These are phyloP conservation scores for Colletotrichum trifolii DNA, from an alignment of 2,329 filamentous ascomycete genomes.

Conservation along the genomic window DNA sequence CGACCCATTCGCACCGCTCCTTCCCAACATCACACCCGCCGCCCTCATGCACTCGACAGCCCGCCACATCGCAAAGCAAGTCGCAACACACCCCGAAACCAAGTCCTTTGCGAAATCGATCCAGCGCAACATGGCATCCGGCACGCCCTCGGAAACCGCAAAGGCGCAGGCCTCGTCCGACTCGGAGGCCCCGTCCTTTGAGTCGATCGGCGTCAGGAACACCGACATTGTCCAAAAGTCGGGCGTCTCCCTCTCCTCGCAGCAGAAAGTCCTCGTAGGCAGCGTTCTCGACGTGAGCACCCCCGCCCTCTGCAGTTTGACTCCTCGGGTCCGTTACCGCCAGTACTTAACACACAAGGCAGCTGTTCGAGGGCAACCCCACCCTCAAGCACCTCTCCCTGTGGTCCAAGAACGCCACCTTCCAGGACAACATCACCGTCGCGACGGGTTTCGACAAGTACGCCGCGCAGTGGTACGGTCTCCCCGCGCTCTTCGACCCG, in stretches of 20 bases:
- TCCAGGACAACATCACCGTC: conserved; percentile 68
- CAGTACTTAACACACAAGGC: background rate
- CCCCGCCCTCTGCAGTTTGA: no score
- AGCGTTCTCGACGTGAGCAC: conserved; percentile 65
- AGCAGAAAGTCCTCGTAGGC: conserved; percentile 66
- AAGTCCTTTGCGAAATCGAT: conserved; percentile 28
- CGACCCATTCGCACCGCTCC: fast-evolving
- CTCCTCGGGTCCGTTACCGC: no score
- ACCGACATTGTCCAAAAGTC: conserved; percentile 63
- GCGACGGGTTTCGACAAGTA: conserved; percentile 65
- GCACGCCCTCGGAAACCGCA: conserved; percentile 43
- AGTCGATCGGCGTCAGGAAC: conserved; percentile 58
- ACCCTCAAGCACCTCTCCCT: conserved; percentile 68
- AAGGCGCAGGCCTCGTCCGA: conserved; percentile 39
- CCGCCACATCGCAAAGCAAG: conserved; percentile 28
- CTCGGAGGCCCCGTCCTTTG: conserved; percentile 38
- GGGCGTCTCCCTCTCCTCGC: conserved; percentile 59
- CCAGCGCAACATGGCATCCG: conserved; percentile 43
- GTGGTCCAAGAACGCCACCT: conserved; percentile 68
- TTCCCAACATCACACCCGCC: background rate
- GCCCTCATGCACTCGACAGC: conserved; percentile 27
- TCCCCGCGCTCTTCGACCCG: conserved; percentile 66
- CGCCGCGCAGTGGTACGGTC: conserved; percentile 66
- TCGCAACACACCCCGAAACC: conserved; percentile 30
- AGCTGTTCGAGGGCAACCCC: conserved; percentile 70